These are phyloP conservation scores for Jatropha multifida DNA, from an alignment of 441 rosid genomes.

Conservation along the genomic window DNA sequence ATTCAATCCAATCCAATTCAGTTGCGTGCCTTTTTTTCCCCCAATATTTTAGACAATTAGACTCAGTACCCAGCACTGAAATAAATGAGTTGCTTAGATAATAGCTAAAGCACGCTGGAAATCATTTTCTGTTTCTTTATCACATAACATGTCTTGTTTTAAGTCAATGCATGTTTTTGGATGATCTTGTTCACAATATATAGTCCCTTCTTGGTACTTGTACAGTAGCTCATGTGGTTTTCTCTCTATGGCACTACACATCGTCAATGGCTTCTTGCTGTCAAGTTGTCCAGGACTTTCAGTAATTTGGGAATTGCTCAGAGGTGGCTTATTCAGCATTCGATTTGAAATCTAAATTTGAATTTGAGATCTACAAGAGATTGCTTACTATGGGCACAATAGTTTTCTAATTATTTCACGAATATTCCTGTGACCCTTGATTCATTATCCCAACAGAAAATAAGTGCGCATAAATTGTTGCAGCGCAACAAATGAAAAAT, in stretches of 20 bases:
- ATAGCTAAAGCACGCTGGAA: not conserved
- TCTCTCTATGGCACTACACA: not conserved
- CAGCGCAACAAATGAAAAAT: not conserved
- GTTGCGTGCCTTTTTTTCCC: not conserved
- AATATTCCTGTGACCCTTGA: not conserved
- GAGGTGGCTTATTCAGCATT: not conserved
- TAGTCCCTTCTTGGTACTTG: not conserved
- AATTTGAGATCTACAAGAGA: not conserved
- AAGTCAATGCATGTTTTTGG: not conserved
- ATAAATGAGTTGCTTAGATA: not conserved
- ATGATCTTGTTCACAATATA: not conserved
- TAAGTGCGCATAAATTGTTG: not conserved
- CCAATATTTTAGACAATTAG: not conserved
- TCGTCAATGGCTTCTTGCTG: not conserved
- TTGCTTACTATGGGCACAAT: not conserved
- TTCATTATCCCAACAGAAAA: not conserved
- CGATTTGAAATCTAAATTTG: conserved; percentile 3
- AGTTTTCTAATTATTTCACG: not conserved
- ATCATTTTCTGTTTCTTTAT: not conserved
- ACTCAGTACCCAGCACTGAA: not conserved
- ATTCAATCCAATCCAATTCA: not conserved
- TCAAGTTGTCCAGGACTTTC: not conserved
- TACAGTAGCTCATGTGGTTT: not conserved
- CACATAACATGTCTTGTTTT: not conserved
- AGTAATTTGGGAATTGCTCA: not conserved